These are phyloP conservation scores for Calocybe cyanea DNA, from an alignment of 768 basidiomycete species.

Conservation along the genomic window DNA sequence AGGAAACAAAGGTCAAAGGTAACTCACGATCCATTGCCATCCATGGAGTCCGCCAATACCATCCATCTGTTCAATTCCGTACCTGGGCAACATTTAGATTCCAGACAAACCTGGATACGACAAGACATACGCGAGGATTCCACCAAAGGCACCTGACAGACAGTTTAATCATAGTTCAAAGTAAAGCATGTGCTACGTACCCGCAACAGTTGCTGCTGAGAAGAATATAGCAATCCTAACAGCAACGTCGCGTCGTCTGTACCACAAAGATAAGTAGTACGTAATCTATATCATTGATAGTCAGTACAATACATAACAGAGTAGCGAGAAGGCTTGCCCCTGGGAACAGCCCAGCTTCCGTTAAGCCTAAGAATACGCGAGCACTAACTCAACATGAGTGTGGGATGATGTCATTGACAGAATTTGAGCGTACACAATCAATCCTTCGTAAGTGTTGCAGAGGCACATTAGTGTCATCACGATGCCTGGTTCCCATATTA, in stretches of 20 bases:
- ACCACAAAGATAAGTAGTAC: constrained; percentile 55
- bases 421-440: constrained; percentile 22
- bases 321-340: constrained; percentile 22
- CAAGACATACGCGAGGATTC: constrained; percentile 41
- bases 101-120: background rate
- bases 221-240: constrained; percentile 61
- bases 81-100: constrained; percentile 31
- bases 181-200: constrained; percentile 13
- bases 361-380: constrained; percentile 36
- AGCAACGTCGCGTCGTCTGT: constrained; percentile 55
- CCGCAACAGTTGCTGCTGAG: constrained; percentile 55
- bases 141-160: constrained; percentile 38
- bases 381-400: constrained; percentile 19
- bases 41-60: constrained; percentile 34
- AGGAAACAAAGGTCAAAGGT: background rate
- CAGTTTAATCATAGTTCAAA: background rate
- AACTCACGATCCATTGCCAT: constrained; percentile 48
- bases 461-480: constrained; percentile 32
- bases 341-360: constrained; percentile 37
- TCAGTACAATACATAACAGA: background rate
- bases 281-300: constrained; percentile 24
- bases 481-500: constrained; percentile 10
- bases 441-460: constrained; percentile 25
- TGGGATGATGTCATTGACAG: background rate
- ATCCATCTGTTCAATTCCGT: constrained; percentile 42